phyloP scores from a whole-genome alignment of 805 yeast genomes.

The Martiniozyma abietophila region DNA sequence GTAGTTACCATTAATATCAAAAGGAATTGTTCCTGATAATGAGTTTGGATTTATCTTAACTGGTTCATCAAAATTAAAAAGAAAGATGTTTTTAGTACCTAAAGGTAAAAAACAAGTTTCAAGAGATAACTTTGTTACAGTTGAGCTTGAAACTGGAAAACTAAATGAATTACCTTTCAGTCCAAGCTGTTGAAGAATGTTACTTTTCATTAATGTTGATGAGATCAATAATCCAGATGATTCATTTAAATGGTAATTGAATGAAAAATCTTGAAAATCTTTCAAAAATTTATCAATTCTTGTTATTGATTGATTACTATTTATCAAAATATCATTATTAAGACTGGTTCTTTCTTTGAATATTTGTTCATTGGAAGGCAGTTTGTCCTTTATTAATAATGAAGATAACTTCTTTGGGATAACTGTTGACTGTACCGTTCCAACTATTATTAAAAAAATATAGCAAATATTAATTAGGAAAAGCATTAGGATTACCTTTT shows the following conservation, averaged over 20 bases:
- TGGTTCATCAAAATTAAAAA: slow-evolving; percentile 29
- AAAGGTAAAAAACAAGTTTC: slow-evolving; percentile 25
- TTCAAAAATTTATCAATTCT: slow-evolving; percentile 9
- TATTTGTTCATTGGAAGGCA: background rate
- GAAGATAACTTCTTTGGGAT: slow-evolving; percentile 5
- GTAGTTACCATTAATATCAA: slow-evolving; percentile 28
- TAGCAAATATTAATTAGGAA: no score
- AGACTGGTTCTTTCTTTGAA: background rate
- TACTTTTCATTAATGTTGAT: slow-evolving; percentile 10
- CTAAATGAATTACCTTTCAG: slow-evolving; percentile 9
- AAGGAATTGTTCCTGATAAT: slow-evolving; percentile 29
- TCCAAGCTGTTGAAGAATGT: slow-evolving; percentile 12
- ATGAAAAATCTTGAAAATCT: slow-evolving; percentile 11
- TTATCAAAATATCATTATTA: background rate
- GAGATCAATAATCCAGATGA: slow-evolving; percentile 20
- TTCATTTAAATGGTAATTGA: slow-evolving; percentile 12
- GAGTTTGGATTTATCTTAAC: slow-evolving; percentile 11
- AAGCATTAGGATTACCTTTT: no score
- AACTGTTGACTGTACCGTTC: slow-evolving; percentile 2
- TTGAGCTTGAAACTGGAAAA: background rate
- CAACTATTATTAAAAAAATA: no score
- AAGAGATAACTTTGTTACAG: no score
- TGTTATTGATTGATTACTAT: background rate
- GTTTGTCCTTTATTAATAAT: slow-evolving; percentile 1
- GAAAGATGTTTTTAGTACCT: slow-evolving; percentile 27